Evolutionary conservation across 2,329 filamentous ascomycete species (phyloP), one percentile per base, ranked within the genome.

Genomic region (Neurospora sp.): DNA sequence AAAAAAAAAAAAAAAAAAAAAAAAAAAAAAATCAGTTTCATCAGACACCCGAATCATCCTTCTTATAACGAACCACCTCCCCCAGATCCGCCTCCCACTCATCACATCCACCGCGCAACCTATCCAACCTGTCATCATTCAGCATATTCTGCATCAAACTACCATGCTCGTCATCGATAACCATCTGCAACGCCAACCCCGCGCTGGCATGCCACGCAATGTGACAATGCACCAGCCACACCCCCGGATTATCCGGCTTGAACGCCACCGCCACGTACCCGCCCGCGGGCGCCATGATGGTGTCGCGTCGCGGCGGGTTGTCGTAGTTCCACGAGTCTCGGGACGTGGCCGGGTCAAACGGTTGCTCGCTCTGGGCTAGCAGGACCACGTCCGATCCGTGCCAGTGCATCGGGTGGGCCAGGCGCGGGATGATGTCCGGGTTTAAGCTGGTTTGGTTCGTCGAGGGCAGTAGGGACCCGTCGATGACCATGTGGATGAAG

Each of bases 181-280:
- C 17, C 69, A 71, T 70, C 52, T 71, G 66, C 46, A 71, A 40
- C 23, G 68, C 70, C 66, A 71, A 7, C n/a, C 70, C 70, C 1
- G 43, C 66, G 7, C n/a, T 77, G 13, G 83, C 78, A 74, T 86
- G 84, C 83, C 80, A 84, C 23, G 81, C 81, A 73, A 84, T 83
- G 73, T 84, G 82, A 75, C 81, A 83, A 73, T 83, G 82, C 75
- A 83, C 77, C 67, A 82, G 73, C 82, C 82, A 84, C 15, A 79
- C 75, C 58, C 84, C 84, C 0, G 84, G 84, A 71, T 86, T 85
- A 74, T 86, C 81, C 0, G 81, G 78, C 69, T 78, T 73, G 75
- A 84, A 85, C 0, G 80, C 83, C 15, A 86, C 76, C 9, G 81
- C 79, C 7, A 85, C 69, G 75, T 82, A 83, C 0, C 83, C 84